phyloP scores from a whole-genome alignment of 2,329 filamentous ascomycete genomes.

The Fragosphaeria purpurea region DNA sequence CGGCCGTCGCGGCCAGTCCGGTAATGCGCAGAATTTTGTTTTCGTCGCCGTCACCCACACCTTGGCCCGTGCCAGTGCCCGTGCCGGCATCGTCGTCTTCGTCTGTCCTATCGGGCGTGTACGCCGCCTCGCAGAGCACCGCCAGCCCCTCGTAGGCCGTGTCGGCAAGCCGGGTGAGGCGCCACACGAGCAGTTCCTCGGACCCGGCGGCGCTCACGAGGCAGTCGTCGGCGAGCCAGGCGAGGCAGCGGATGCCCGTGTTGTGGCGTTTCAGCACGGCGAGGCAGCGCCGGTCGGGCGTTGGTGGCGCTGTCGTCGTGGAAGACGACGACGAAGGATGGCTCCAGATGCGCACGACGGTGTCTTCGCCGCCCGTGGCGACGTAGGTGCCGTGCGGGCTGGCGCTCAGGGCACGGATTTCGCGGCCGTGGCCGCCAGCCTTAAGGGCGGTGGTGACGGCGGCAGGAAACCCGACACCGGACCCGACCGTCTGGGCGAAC shows the following conservation, averaged over 20 bases:
- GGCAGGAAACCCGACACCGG: not conserved
- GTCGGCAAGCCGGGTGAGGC: slow-evolving; percentile 42
- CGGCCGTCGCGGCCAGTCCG: slow-evolving; percentile 12
- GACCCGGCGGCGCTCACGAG: slow-evolving; percentile 80
- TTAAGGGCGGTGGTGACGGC: slow-evolving; percentile 41
- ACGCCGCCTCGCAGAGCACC: slow-evolving; percentile 46
- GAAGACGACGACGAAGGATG: slow-evolving; percentile 17
- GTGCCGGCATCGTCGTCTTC: slow-evolving; percentile 35
- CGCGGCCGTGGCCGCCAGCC: slow-evolving; percentile 70
- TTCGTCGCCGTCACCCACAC: slow-evolving; percentile 35
- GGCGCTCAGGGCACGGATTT: slow-evolving; percentile 52
- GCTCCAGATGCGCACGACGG: slow-evolving; percentile 62
- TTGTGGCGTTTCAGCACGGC: slow-evolving; percentile 67
- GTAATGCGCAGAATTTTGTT: slow-evolving; percentile 66
- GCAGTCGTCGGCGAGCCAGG: slow-evolving; percentile 58
- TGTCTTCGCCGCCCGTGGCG: slow-evolving; percentile 66
- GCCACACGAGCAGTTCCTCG: slow-evolving; percentile 87
- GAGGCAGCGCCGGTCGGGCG: slow-evolving; percentile 33
- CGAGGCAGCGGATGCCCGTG: slow-evolving; percentile 71
- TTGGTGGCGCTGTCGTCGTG: not conserved
- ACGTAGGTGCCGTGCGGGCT: slow-evolving; percentile 27
- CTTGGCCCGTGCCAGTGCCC: slow-evolving; percentile 37
- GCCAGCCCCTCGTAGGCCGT: slow-evolving; percentile 38
- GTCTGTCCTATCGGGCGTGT: slow-evolving; percentile 34
- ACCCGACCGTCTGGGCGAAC: slow-evolving; percentile 28